phyloP scores from a whole-genome alignment of 2,329 filamentous ascomycete genomes.

The Kalaharituber pfeilii region DNA sequence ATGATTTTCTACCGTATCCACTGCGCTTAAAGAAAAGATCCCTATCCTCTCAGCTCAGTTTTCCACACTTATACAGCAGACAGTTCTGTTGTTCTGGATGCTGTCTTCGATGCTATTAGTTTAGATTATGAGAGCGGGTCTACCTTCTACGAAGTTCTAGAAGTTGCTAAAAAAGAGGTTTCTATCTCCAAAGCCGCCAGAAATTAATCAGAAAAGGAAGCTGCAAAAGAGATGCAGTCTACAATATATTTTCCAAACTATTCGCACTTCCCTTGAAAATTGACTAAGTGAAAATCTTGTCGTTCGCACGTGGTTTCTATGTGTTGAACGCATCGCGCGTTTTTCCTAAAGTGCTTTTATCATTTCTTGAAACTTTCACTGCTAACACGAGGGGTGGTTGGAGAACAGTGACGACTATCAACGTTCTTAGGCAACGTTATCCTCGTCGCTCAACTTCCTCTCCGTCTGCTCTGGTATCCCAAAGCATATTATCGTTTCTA shows the following conservation, averaged over 20 bases:
- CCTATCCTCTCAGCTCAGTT: background rate
- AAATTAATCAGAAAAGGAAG: background rate
- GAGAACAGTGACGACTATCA: background rate
- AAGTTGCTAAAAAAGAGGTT: background rate
- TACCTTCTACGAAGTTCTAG: background rate
- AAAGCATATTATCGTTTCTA: background rate
- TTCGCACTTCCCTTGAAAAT: no score
- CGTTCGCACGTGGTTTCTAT: background rate
- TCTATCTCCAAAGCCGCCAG: background rate
- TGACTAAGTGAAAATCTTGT: background rate
- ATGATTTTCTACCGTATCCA: background rate
- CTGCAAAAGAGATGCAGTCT: no score
- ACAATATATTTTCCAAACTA: no score
- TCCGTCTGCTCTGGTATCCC: background rate
- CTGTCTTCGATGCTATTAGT: background rate
- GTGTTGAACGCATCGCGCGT: background rate
- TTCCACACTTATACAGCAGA: background rate
- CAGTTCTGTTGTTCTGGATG: background rate
- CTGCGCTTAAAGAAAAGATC: background rate
- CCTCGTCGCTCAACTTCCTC: background rate
- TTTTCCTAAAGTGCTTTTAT: background rate
- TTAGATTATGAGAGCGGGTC: background rate
- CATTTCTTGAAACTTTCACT: background rate
- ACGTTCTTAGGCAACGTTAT: conserved; percentile 1
- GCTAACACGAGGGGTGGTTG: background rate